Conservation (phyloP, 202 grass and related monocot genomes). For the Panicum hallii region DNA sequence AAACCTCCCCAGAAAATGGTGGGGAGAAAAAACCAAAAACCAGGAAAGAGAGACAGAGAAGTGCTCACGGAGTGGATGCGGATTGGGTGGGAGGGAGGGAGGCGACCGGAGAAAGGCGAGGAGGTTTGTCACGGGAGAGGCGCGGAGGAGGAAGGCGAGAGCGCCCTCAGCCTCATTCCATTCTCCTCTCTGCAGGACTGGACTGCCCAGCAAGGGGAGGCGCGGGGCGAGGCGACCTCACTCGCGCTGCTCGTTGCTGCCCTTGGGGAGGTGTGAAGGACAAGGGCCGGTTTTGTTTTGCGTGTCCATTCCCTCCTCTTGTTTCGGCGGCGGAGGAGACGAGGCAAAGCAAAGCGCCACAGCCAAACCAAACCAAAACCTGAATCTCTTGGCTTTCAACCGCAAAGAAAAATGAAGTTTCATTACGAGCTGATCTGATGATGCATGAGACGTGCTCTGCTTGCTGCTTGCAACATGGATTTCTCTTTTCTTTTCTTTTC, state of each 20-base stretch:
- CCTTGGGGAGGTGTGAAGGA: slow-evolving; percentile 21
- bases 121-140: slow-evolving; percentile 24
- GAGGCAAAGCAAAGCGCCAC: background rate
- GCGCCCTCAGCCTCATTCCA: background rate
- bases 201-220: background rate
- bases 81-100: slow-evolving; percentile 15
- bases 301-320: background rate
- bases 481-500: too few relatives aligned
- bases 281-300: slow-evolving; percentile 18
- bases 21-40: background rate
- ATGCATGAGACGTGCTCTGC: too few relatives aligned
- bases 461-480: too few relatives aligned
- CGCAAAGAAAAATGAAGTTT: background rate
- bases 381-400: too few relatives aligned
- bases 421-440: too few relatives aligned
- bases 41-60: background rate
- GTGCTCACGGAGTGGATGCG: slow-evolving; percentile 17
- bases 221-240: background rate
- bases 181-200: background rate
- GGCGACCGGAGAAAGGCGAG: background rate
- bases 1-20: slow-evolving; percentile 5
- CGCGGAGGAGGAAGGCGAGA: background rate
- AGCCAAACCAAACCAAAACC: too few relatives aligned
- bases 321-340: slow-evolving; percentile 43
- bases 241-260: background rate